Percentiles rank a stretch among this genome's conserved stretches.
phyloP scores from a whole-genome alignment of 31 red algal species.

The Odonthalia washingtoniensis region DNA sequence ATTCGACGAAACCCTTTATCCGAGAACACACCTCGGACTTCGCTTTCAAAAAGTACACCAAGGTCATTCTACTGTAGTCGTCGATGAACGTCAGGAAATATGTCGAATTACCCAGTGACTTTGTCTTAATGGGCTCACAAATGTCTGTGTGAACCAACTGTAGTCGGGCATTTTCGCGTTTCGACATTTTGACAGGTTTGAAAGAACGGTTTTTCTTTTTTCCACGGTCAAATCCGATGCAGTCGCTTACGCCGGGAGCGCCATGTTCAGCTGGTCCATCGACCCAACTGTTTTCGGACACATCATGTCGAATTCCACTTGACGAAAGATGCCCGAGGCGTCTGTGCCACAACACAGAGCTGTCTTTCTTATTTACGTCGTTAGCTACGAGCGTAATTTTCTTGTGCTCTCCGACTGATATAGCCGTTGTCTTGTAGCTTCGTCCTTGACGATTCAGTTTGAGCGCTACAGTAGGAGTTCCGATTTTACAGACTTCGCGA shows the following conservation, averaged over 20 bases:
- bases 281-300: neutral
- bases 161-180: neutral
- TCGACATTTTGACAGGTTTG: neutral
- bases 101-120: neutral
- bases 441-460: neutral
- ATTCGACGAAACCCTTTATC: constrained; percentile 8
- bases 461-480: neutral
- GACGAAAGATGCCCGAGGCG: neutral
- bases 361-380: neutral
- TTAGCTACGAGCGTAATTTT: neutral
- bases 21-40: neutral
- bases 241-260: neutral
- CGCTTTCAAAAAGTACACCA: constrained; percentile 37
- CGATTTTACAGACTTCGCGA: neutral
- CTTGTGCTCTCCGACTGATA: neutral
- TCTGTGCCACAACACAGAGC: neutral
- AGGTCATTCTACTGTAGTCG: constrained; percentile 34
- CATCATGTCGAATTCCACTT: neutral
- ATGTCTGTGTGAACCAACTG: neutral
- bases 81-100: constrained; percentile 53
- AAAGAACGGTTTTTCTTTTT: constrained; percentile 7
- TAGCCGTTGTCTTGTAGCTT: neutral
- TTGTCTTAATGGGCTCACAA: too few relatives aligned
- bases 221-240: constrained; percentile 15
- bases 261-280: neutral